These are phyloP conservation scores for Acanthamoeba sp. DNA, from an alignment of 208 protist genomes.

Conservation along the genomic window DNA sequence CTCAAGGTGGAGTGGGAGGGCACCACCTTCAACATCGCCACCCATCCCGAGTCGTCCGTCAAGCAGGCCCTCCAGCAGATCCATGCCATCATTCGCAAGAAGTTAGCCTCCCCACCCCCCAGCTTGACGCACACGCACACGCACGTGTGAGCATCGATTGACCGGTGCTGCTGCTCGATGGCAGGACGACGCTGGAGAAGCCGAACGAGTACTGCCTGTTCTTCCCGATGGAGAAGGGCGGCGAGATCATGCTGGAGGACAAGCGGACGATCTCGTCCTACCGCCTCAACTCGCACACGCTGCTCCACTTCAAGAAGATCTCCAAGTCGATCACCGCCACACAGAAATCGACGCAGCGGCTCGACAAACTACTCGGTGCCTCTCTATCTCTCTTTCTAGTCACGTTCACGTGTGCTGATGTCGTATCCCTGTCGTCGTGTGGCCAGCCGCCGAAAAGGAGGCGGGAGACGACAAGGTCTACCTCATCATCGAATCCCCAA, in stretches of 20 bases:
- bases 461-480: neutral
- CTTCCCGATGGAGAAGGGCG: conserved; percentile 12
- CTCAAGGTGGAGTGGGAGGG: conserved; percentile 33
- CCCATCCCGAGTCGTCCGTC: neutral
- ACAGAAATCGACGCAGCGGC: neutral
- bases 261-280: neutral
- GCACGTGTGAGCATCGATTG: neutral
- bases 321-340: neutral
- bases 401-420: too few relatives aligned
- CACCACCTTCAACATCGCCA: conserved; percentile 12
- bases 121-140: neutral
- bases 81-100: neutral
- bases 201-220: conserved; percentile 39
- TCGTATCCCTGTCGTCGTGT: too few relatives aligned
- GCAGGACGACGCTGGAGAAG: conserved; percentile 13
- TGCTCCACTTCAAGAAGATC: conserved; percentile 17
- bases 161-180: neutral
- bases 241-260: neutral
- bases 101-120: neutral
- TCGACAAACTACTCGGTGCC: neutral
- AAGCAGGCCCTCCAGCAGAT: conserved; percentile 20
- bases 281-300: conserved; percentile 1
- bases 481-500: neutral
- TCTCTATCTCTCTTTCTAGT: neutral
- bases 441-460: neutral